Conservation (phyloP, 2,329 filamentous ascomycete genomes). For the Trichocomaceae sp. region DNA sequence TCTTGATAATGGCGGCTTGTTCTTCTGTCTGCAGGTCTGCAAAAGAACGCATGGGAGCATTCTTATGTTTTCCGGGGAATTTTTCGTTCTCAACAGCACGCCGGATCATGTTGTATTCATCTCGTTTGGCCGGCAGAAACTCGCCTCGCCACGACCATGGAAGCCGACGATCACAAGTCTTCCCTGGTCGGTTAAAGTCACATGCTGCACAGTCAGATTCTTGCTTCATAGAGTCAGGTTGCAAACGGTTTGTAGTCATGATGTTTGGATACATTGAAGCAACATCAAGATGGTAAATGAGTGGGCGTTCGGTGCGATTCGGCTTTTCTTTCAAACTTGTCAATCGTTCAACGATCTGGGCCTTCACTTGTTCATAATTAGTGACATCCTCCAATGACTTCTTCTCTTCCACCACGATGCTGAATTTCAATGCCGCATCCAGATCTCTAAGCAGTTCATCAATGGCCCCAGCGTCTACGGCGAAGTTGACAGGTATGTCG, state of each 20-base stretch:
- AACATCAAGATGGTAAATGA: conserved; percentile 97
- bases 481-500: conserved; percentile 92
- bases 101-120: conserved; percentile 99
- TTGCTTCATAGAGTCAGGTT: conserved; percentile 97
- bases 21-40: conserved; percentile 76
- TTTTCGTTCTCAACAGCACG: conserved; percentile 84
- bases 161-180: conserved; percentile 88
- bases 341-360: conserved; percentile 68
- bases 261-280: conserved; percentile 99
- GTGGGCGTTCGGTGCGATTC: conserved; percentile 73
- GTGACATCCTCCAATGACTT: conserved; percentile 71
- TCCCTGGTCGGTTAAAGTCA: conserved; percentile 95
- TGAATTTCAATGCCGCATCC: conserved; percentile 83
- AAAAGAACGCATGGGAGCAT: conserved; percentile 65
- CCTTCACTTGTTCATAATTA: conserved; percentile 79
- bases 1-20: conserved; percentile 71
- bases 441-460: conserved; percentile 83
- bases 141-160: conserved; percentile 99
- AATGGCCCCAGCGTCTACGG: conserved; percentile 78
- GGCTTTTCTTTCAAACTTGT: conserved; percentile 71
- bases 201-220: conserved; percentile 95
- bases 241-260: conserved; percentile 97
- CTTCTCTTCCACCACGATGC: conserved; percentile 75
- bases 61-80: conserved; percentile 74
- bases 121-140: conserved; percentile 88